Evolutionary conservation across 768 basidiomycete species (phyloP), one percentile per base, ranked within the genome.

Genomic region (Rhodotorula diobovata): DNA sequence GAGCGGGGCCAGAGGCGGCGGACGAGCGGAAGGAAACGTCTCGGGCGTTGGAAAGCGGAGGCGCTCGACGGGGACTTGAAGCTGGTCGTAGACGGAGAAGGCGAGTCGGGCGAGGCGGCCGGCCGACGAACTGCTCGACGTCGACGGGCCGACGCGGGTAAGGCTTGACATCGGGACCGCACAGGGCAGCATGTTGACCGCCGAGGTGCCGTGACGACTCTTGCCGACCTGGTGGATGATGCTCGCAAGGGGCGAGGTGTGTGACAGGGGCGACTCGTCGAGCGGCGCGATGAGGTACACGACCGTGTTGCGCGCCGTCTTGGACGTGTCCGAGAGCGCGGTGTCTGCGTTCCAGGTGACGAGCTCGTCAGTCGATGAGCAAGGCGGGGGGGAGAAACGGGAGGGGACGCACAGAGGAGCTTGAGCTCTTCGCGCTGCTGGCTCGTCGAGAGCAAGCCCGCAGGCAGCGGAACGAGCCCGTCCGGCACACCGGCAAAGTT

Each of bases 41-140:
- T 75, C 73, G 35, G 73, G 70, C 1, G 43, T 39, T 1, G 73
- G 73, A 32, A 68, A 32, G 23, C 55, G 64, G 1, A 75, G 65
- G 51, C 51, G 58, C 8, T 57, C 48, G 57, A 75, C 61, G 18
- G 70, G 57, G 39, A 71, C 12, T 20, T 59, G 64, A 5, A 75
- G 61, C 53, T 71, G 70, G 60, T 75, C 73, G 70, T 59, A 75
- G 14, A 75, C 45, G 18, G 67, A 62, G 48, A 75, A 69, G 35
- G 64, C 67, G 46, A 62, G 41, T 16, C 34, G 53, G n/a, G 32
- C 60, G 35, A 68, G 51, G 4, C 69, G 53, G 16, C 59, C 56
- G 23, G 35, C 45, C 39, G 45, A 16, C 51, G 39, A 12, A 14
- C 6, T n/a, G 2, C 9, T 12, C 15, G 43, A 45, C 54, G 53